Conservation (phyloP, 345 rosid species). For the Excoecaria agallocha region DNA sequence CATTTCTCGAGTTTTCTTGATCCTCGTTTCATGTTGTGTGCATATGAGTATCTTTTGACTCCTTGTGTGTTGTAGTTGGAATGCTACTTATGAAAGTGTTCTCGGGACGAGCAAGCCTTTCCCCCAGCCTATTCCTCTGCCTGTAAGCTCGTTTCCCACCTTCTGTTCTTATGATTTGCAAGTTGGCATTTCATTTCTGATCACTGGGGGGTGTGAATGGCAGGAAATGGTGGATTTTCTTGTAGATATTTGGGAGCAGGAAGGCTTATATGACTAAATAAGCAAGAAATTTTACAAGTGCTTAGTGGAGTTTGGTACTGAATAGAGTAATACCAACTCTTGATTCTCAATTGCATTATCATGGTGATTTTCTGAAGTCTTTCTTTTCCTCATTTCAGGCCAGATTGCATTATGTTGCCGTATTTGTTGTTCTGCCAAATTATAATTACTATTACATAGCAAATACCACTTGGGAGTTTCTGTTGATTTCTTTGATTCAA, state of each 20-base stretch:
- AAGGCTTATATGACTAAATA: slow-evolving; percentile 29
- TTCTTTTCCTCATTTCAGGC: background rate
- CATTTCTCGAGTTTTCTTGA: too few species aligned
- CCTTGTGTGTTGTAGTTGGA: slow-evolving; percentile 21
- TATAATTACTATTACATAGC: background rate
- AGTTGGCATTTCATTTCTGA: background rate
- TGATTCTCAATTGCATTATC: background rate
- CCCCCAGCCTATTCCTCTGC: slow-evolving; percentile 47
- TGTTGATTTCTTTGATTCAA: background rate
- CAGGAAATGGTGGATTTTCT: slow-evolving; percentile 43
- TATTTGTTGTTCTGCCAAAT: background rate
- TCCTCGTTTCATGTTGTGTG: too few species aligned
- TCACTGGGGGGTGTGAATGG: slow-evolving; percentile 12
- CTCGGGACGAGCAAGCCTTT: slow-evolving; percentile 48
- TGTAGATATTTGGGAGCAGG: slow-evolving; percentile 31
- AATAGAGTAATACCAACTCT: background rate
- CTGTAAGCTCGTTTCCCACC: slow-evolving; percentile 38
- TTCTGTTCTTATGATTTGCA: background rate
- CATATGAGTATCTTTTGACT: background rate
- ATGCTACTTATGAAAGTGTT: slow-evolving; percentile 56
- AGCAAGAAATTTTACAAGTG: background rate
- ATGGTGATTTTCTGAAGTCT: background rate
- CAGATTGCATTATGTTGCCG: too few species aligned
- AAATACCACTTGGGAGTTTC: background rate
- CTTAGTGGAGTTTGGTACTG: background rate